Evolutionary conservation across 768 basidiomycete species (phyloP).

Genomic region (Leccinum olivaceopallidum): DNA sequence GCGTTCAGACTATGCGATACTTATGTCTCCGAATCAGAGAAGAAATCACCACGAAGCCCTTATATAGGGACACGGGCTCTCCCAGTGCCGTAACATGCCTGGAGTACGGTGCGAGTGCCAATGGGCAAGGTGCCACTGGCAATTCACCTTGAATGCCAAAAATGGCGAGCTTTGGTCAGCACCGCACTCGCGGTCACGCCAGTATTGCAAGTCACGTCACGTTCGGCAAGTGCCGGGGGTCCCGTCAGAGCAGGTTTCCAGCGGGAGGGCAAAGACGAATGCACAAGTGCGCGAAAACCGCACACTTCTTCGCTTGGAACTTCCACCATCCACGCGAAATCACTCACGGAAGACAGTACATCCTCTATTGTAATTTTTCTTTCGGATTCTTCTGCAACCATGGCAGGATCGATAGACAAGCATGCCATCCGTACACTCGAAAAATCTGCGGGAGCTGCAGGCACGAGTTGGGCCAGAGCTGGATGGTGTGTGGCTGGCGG

Average conservation of each 20-base stretch:
- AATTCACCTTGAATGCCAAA: conserved; percentile 21
- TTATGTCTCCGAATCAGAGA: conserved; percentile 9
- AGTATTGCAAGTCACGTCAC: conserved; percentile 24
- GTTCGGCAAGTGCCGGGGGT: conserved; percentile 26
- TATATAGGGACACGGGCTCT: conserved; percentile 19
- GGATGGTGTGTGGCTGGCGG: conserved; percentile 18
- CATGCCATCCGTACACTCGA: conserved; percentile 1
- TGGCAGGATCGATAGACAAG: background rate
- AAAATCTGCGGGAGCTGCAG: background rate
- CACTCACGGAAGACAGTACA: conserved; percentile 5
- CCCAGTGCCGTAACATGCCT: conserved; percentile 25
- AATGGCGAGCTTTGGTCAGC: conserved; percentile 23
- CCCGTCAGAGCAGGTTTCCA: conserved; percentile 25
- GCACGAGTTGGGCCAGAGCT: background rate
- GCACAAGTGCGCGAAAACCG: conserved; percentile 25
- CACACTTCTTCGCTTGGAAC: conserved; percentile 36
- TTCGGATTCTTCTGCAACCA: conserved; percentile 6
- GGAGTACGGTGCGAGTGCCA: background rate
- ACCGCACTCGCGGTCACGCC: conserved; percentile 9
- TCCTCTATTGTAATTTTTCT: conserved; percentile 6
- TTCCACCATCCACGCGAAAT: conserved; percentile 29
- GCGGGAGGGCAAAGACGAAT: conserved; percentile 20
- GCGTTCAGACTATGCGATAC: background rate
- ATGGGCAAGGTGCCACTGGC: background rate
- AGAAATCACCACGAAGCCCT: background rate